phyloP scores from a whole-genome alignment of 1,284 basidiomycete genomes.

The Cryptococcus sp. region DNA sequence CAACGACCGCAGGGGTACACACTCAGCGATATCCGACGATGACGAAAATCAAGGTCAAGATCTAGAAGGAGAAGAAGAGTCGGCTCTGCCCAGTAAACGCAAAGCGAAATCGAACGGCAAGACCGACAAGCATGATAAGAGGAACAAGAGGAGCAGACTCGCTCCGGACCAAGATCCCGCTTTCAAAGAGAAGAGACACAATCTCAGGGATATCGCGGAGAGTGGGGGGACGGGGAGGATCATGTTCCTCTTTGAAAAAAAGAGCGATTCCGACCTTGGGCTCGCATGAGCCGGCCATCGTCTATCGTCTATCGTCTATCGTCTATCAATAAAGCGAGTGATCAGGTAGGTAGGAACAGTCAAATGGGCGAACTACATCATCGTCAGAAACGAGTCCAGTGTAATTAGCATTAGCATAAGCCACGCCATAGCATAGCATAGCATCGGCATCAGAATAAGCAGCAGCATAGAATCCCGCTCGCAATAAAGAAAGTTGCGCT shows the following conservation, averaged over 20 bases:
- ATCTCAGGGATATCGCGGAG: constrained; percentile 30
- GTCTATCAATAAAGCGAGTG: too few species aligned
- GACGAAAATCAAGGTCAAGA: constrained; percentile 15
- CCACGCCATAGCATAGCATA: too few species aligned
- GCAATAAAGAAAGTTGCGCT: too few species aligned
- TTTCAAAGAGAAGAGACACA: constrained; percentile 30
- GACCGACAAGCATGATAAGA: not conserved
- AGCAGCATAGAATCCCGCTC: too few species aligned
- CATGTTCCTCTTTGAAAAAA: constrained; percentile 51
- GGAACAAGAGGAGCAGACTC: constrained; percentile 9
- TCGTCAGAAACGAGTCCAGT: too few species aligned
- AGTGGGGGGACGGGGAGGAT: constrained; percentile 40
- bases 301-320: too few species aligned
- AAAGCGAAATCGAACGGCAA: constrained; percentile 1
- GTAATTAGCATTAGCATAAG: too few species aligned
- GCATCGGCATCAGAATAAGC: too few species aligned
- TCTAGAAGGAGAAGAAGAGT: constrained; percentile 4
- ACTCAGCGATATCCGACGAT: constrained; percentile 2
- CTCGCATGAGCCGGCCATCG: too few species aligned
- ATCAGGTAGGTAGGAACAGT: too few species aligned
- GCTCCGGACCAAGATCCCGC: constrained; percentile 1
- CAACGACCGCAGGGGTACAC: too few species aligned
- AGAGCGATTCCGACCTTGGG: constrained; percentile 27
- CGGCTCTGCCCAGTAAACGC: not conserved
- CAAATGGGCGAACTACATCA: too few species aligned